Evolutionary conservation across 108 stramenopile genomes (phyloP).

Genomic region (Seminavis robusta): DNA sequence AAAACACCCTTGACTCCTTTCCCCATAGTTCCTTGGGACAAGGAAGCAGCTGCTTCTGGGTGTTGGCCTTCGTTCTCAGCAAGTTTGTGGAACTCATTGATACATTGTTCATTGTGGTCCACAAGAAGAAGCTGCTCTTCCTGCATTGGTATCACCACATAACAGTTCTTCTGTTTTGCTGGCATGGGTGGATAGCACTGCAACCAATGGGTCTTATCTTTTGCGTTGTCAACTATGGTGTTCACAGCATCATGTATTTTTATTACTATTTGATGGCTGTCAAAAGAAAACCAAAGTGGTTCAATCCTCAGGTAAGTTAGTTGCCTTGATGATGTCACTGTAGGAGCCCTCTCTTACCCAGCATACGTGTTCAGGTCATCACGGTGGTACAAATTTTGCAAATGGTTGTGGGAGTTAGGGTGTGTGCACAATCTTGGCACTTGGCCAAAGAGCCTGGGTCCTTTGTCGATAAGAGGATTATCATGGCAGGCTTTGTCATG

Average conservation of each 20-base stretch:
- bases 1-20: constrained; percentile 70
- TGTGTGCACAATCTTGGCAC: constrained; percentile 30
- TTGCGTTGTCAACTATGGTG: constrained; percentile 97
- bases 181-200: constrained; percentile 88
- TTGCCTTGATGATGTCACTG: no score
- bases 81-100: constrained; percentile 95
- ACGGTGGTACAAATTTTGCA: constrained; percentile 88
- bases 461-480: no score
- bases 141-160: constrained; percentile 98
- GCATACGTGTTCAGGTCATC: no score
- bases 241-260: constrained; percentile 98
- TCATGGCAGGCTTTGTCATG: constrained; percentile 81
- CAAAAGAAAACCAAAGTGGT: constrained; percentile 65
- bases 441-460: no score
- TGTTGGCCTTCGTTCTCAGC: constrained; percentile 83
- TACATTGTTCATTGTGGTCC: constrained; percentile 95
- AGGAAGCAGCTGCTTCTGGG: constrained; percentile 90
- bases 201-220: constrained; percentile 89
- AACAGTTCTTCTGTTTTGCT: constrained; percentile 94
- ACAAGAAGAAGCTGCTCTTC: constrained; percentile 93
- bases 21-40: constrained; percentile 71
- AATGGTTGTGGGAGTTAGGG: constrained; percentile 92
- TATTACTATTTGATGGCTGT: constrained; percentile 96
- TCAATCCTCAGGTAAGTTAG: constrained; percentile 79
- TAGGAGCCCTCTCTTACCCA: no score